phyloP scores from a whole-genome alignment of 2,329 filamentous ascomycete genomes.

The Celoporthe dispersa region DNA sequence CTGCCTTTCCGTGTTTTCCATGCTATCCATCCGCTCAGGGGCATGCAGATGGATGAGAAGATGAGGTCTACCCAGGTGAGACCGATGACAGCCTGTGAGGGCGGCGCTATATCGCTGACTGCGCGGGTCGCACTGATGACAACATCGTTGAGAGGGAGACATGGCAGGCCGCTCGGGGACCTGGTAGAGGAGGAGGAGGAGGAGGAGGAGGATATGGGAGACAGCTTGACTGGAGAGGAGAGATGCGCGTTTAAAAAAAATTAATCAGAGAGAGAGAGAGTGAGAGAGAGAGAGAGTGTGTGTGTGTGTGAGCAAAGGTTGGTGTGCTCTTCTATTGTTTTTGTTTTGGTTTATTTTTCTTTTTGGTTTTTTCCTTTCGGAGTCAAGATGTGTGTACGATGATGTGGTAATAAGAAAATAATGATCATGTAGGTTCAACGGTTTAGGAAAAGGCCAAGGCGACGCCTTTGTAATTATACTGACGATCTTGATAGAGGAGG shows the following conservation, averaged over 20 bases:
- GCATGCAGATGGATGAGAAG: constrained; percentile 32
- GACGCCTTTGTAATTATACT: background rate
- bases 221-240: background rate
- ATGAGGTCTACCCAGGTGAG: constrained; percentile 33
- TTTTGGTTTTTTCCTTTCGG: too few relatives aligned
- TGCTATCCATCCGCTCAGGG: constrained; percentile 32
- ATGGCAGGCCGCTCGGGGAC: background rate
- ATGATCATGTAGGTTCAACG: too few relatives aligned
- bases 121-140: background rate
- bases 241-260: too few relatives aligned
- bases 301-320: too few relatives aligned
- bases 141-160: background rate
- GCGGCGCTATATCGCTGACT: background rate
- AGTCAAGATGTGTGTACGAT: too few relatives aligned
- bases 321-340: too few relatives aligned
- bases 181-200: background rate
- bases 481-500: background rate
- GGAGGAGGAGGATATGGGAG: too few relatives aligned
- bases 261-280: background rate
- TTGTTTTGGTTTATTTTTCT: too few relatives aligned
- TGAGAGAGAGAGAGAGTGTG: background rate
- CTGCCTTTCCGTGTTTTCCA: constrained; percentile 38
- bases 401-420: too few relatives aligned
- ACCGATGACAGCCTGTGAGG: constrained; percentile 24
- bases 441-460: background rate